A percentile compares a stretch with the other conserved stretches of the same genome.
phyloP scores from a whole-genome alignment of 306 rosid species.

The Rosa multiflora region DNA sequence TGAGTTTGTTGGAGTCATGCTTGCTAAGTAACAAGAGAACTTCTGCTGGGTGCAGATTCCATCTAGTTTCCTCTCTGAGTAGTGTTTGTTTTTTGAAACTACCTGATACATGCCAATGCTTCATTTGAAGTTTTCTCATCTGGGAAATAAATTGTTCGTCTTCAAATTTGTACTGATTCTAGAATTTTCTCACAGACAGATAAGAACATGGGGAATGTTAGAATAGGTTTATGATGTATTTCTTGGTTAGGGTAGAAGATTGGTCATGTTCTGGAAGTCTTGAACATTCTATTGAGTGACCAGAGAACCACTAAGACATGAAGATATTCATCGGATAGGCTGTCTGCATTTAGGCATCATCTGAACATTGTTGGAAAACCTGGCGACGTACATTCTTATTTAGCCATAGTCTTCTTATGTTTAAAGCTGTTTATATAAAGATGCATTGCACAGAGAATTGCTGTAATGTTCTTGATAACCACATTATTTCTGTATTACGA shows the following conservation, averaged over 20 bases:
- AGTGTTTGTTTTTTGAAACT: background rate
- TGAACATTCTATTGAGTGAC: background rate
- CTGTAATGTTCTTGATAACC: background rate
- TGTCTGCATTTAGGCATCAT: background rate
- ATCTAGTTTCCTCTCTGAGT: background rate
- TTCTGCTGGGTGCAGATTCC: background rate
- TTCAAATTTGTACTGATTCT: background rate
- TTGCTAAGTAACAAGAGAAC: background rate
- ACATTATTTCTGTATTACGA: conserved; percentile 5
- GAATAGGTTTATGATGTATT: background rate
- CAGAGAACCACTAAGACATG: background rate
- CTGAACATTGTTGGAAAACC: too few relatives aligned
- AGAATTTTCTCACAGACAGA: background rate
- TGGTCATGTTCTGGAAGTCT: background rate
- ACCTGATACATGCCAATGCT: background rate
- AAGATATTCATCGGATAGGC: background rate
- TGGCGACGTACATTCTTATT: background rate
- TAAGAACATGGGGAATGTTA: background rate
- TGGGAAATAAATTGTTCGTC: background rate
- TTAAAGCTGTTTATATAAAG: background rate
- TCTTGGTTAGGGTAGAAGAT: background rate
- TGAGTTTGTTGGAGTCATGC: background rate
- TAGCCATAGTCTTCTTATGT: background rate
- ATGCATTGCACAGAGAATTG: background rate
- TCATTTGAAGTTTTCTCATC: background rate